These are phyloP conservation scores for Aspergillus novofumigatus DNA, from an alignment of 2,329 filamentous ascomycete genomes.

Conservation along the genomic window DNA sequence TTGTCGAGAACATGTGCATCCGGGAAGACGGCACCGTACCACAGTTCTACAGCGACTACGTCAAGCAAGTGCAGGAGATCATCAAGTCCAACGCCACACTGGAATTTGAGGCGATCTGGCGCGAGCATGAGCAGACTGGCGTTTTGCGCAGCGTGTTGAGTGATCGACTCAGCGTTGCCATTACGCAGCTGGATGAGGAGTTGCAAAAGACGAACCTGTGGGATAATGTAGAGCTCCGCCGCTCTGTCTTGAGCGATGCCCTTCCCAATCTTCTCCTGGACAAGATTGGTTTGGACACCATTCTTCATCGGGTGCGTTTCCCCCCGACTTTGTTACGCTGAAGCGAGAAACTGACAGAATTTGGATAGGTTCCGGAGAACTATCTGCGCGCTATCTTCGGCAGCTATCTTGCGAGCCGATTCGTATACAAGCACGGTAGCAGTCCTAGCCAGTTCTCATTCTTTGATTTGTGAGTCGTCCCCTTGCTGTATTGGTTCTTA, in stretches of 20 bases:
- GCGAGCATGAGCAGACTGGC: conserved; percentile 80
- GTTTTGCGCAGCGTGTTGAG: conserved; percentile 79
- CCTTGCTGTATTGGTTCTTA: neutral
- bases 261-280: conserved; percentile 78
- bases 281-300: conserved; percentile 86
- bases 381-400: conserved; percentile 96
- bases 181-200: conserved; percentile 95
- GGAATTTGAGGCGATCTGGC: conserved; percentile 98
- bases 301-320: conserved; percentile 67
- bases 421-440: conserved; percentile 93
- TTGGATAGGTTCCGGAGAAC: conserved; percentile 68
- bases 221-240: conserved; percentile 73
- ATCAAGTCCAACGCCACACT: conserved; percentile 88
- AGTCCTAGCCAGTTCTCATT: conserved; percentile 94
- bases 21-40: conserved; percentile 71
- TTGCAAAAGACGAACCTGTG: conserved; percentile 89
- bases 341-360: conserved; percentile 16
- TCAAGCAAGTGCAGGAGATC: conserved; percentile 82
- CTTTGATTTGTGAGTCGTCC: conserved; percentile 81
- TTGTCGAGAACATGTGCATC: conserved; percentile 92
- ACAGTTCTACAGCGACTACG: conserved; percentile 89
- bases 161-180: conserved; percentile 84
- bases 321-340: neutral
- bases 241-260: conserved; percentile 76
- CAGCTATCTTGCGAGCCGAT: conserved; percentile 88